Percentiles rank a stretch among this genome's conserved stretches.
phyloP scores from a whole-genome alignment of 768 basidiomycete genomes.

The Leccinum fibrillosum region DNA sequence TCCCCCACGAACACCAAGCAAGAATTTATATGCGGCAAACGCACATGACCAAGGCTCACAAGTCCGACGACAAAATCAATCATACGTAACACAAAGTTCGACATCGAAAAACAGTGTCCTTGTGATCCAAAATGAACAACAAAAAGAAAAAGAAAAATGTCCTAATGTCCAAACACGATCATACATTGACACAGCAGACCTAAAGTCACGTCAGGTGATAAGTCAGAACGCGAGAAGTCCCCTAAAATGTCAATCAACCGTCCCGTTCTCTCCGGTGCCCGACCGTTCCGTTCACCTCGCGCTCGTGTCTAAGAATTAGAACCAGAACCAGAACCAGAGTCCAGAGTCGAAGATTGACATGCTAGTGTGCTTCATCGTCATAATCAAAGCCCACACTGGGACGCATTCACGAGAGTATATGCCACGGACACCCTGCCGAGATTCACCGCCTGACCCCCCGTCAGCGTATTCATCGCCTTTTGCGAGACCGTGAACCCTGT shows the following conservation, averaged over 20 bases:
- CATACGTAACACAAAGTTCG: conserved; percentile 9
- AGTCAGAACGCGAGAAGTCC: not conserved
- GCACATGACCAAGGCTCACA: not conserved
- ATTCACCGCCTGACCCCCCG: conserved; percentile 4
- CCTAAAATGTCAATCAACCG: not conserved
- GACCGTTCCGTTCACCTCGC: not conserved
- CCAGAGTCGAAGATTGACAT: not conserved
- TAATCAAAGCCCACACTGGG: not conserved
- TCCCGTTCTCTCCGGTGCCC: not conserved
- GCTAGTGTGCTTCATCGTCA: not conserved
- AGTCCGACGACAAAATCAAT: conserved; percentile 10
- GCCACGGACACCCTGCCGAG: conserved; percentile 22
- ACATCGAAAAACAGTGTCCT: not conserved
- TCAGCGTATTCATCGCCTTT: conserved; percentile 27
- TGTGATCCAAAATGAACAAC: not conserved
- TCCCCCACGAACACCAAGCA: not conserved
- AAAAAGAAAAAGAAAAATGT: not conserved
- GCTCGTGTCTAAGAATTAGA: not conserved
- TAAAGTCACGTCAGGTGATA: not conserved
- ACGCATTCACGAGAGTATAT: not conserved
- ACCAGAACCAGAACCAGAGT: not conserved
- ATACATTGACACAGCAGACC: not conserved
- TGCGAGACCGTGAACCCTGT: conserved; percentile 37
- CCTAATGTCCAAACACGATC: not conserved
- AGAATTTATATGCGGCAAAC: not conserved